These are phyloP conservation scores for Linum trigynum DNA, from an alignment of 345 rosid species.

Conservation along the genomic window DNA sequence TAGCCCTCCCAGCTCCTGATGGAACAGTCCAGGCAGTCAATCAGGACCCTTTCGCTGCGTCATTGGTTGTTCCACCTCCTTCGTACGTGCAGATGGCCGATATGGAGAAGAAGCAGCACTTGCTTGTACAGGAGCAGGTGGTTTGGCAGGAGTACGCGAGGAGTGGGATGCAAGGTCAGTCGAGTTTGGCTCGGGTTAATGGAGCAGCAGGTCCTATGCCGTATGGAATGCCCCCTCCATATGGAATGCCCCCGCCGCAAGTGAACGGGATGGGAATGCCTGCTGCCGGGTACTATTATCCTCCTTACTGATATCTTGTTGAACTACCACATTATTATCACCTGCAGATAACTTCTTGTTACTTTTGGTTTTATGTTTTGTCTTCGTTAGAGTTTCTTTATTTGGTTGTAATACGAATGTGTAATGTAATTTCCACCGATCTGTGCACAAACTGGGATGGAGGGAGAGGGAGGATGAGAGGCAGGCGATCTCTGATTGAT, in stretches of 20 bases:
- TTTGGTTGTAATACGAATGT: too few species aligned
- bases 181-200: conserved; percentile 39
- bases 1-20: conserved; percentile 70
- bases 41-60: conserved; percentile 60
- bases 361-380: too few species aligned
- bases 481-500: conserved; percentile 18
- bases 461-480: conserved; percentile 7
- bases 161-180: conserved; percentile 77
- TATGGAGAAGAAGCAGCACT: conserved; percentile 62
- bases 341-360: too few species aligned
- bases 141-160: conserved; percentile 56
- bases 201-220: conserved; percentile 33
- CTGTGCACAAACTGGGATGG: conserved; percentile 18
- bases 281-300: not conserved
- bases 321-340: too few species aligned
- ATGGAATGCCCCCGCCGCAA: conserved; percentile 12
- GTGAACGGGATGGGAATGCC: conserved; percentile 29
- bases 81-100: conserved; percentile 62
- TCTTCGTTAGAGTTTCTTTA: too few species aligned
- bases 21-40: conserved; percentile 36
- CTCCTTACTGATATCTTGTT: not conserved
- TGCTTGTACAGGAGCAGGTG: conserved; percentile 55
- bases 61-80: conserved; percentile 51
- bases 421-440: conserved; percentile 13
- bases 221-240: conserved; percentile 36